Conservation (phyloP, 192 early-diverging fungal species). For the Cetraspora pellucida region DNA sequence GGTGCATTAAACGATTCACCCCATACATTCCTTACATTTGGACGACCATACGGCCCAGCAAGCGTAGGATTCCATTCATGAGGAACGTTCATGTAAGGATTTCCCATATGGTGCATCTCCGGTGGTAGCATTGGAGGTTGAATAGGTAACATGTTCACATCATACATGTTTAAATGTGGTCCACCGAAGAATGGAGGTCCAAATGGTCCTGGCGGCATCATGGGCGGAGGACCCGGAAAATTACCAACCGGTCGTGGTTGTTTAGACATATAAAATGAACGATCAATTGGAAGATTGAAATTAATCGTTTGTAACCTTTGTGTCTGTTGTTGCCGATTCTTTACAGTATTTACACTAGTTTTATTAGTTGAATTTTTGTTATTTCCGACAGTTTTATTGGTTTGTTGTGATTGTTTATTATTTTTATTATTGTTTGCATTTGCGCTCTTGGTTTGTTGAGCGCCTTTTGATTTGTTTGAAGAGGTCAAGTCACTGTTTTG, state of each 20-base stretch:
- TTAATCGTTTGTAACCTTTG: constrained; percentile 6
- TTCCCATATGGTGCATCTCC: constrained; percentile 1
- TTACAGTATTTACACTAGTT: constrained; percentile 13
- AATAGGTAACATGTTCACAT: not conserved
- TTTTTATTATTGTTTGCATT: constrained; percentile 3
- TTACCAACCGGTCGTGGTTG: constrained; percentile 14
- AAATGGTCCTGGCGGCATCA: constrained; percentile 8
- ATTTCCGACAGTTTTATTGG: constrained; percentile 6
- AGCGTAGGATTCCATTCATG: constrained; percentile 11
- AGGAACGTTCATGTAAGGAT: constrained; percentile 15
- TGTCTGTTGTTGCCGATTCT: constrained; percentile 11
- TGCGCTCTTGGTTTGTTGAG: constrained; percentile 8
- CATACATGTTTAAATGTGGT: constrained; percentile 4
- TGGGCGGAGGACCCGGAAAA: constrained; percentile 1
- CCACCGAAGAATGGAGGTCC: not conserved
- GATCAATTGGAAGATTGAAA: constrained; percentile 16
- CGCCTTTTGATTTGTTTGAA: not conserved
- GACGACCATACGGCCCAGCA: not conserved
- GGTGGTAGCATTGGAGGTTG: constrained; percentile 16
- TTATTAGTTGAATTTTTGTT: constrained; percentile 26
- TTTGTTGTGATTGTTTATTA: constrained; percentile 20
- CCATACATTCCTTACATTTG: constrained; percentile 20
- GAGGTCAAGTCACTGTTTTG: not conserved
- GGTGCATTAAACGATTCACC: constrained; percentile 16
- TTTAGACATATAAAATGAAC: constrained; percentile 6